Conservation (phyloP, 2,329 filamentous ascomycete genomes). For the Meredithiella fracta region DNA sequence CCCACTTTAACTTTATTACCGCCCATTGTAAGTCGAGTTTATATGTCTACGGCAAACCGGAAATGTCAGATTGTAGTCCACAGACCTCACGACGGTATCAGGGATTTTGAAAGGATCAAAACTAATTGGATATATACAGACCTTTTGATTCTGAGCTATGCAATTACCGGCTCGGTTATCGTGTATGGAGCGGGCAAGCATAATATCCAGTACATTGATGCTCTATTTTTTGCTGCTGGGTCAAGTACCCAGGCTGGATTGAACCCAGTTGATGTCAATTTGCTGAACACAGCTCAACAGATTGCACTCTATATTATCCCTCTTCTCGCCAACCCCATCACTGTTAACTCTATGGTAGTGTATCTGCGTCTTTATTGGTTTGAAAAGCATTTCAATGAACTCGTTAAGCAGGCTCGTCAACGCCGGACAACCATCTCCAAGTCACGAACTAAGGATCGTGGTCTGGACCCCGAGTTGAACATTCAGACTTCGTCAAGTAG, state of each 20-base stretch:
- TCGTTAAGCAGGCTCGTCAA: conserved; percentile 55
- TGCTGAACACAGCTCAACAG: conserved; percentile 55
- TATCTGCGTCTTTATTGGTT: conserved; percentile 95
- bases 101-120: background rate
- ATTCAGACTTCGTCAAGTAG: conserved; percentile 14
- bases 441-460: conserved; percentile 22
- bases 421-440: conserved; percentile 49
- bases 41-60: conserved; percentile 1
- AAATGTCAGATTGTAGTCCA: background rate
- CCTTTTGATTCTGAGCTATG: conserved; percentile 60
- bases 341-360: conserved; percentile 72
- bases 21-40: conserved; percentile 47
- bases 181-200: conserved; percentile 46
- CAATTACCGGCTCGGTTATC: conserved; percentile 59
- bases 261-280: conserved; percentile 60
- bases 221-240: conserved; percentile 74
- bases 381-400: conserved; percentile 80
- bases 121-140: conserved; percentile 30
- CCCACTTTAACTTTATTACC: conserved; percentile 67
- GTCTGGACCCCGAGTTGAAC: conserved; percentile 20
- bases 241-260: conserved; percentile 82
- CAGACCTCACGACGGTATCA: background rate
- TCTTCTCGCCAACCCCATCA: conserved; percentile 66
- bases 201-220: conserved; percentile 62
- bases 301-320: conserved; percentile 53